Percentiles rank a stretch among this genome's conserved stretches.
Evolutionary conservation across 2,329 filamentous ascomycete species (phyloP).

Genomic region (Catunica adiposa): DNA sequence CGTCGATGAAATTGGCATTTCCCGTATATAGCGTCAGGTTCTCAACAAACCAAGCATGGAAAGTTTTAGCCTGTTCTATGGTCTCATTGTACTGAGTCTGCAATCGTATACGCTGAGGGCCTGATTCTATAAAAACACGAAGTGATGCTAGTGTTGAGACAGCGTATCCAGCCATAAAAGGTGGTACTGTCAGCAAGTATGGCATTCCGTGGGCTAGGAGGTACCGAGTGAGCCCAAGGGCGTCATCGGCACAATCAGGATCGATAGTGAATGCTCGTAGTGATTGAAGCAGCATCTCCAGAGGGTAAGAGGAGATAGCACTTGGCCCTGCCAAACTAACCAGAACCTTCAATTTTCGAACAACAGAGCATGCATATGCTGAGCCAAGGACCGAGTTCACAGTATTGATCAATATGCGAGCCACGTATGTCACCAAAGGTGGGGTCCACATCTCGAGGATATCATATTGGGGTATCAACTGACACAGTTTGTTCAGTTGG

Average conservation of each 20-base stretch:
- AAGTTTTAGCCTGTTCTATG: slow-evolving; percentile 55
- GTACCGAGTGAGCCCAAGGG: slow-evolving; percentile 73
- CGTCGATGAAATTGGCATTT: slow-evolving; percentile 33
- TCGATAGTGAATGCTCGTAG: slow-evolving; percentile 66
- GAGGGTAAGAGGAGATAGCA: slow-evolving; percentile 61
- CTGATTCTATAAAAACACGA: slow-evolving; percentile 55
- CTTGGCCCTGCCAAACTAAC: slow-evolving; percentile 59
- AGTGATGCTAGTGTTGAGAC: slow-evolving; percentile 68
- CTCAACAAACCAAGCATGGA: slow-evolving; percentile 61
- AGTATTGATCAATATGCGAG: slow-evolving; percentile 61
- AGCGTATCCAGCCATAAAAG: slow-evolving; percentile 66
- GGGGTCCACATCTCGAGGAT: slow-evolving; percentile 56
- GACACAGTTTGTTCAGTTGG: slow-evolving; percentile 64
- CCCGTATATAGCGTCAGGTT: slow-evolving; percentile 46
- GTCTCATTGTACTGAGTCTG: slow-evolving; percentile 68
- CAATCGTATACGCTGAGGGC: slow-evolving; percentile 59
- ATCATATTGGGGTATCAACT: slow-evolving; percentile 46
- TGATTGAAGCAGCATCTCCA: slow-evolving; percentile 79
- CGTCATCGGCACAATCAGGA: slow-evolving; percentile 77
- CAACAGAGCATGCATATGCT: slow-evolving; percentile 67
- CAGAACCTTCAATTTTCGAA: slow-evolving; percentile 71
- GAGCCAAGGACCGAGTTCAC: slow-evolving; percentile 74
- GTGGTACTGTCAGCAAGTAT: slow-evolving; percentile 49
- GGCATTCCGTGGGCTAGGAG: slow-evolving; percentile 51
- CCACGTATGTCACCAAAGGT: slow-evolving; percentile 54